Evolutionary conservation across 148 eudicot species (phyloP).

Genomic region (Dianthus caryophyllus): DNA sequence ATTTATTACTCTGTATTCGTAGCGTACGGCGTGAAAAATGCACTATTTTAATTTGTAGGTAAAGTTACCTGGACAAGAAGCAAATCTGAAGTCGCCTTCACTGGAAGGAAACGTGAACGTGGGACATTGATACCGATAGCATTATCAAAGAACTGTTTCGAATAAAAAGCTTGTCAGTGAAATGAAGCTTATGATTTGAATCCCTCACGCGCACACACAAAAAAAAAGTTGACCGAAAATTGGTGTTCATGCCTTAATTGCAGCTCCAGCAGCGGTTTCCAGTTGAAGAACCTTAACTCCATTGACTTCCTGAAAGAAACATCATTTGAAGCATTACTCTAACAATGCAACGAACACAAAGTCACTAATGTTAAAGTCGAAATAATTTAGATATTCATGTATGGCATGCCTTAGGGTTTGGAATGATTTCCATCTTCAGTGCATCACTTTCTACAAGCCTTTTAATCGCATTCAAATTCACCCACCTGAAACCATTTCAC

Average conservation of each 20-base stretch:
- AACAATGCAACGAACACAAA: not conserved
- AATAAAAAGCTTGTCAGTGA: not conserved
- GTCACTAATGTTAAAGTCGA: not conserved
- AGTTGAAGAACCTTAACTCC: constrained; percentile 97
- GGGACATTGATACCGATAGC: constrained; percentile 94
- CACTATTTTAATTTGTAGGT: constrained; percentile 3
- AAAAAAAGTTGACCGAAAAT: not conserved
- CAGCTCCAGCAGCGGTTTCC: constrained; percentile 99
- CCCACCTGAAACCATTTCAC: constrained; percentile 61
- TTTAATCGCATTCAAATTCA: constrained; percentile 77
- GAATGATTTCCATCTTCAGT: constrained; percentile 98
- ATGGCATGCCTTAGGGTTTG: constrained; percentile 92
- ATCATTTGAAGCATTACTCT: constrained; percentile 6
- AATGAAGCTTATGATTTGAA: not conserved
- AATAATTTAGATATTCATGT: not conserved
- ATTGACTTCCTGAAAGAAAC: constrained; percentile 70
- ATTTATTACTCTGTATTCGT: not conserved
- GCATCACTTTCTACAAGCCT: constrained; percentile 88
- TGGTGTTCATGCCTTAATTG: constrained; percentile 59
- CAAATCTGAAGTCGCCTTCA: constrained; percentile 95
- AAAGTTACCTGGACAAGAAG: constrained; percentile 89
- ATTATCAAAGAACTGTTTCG: constrained; percentile 64
- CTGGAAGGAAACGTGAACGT: constrained; percentile 97
- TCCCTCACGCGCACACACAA: not conserved
- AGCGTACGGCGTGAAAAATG: not conserved